These are phyloP conservation scores for Bryoerythrophyllum caledonicum DNA, from an alignment of 225 moss, liverwort and hornwort species.

Conservation along the genomic window DNA sequence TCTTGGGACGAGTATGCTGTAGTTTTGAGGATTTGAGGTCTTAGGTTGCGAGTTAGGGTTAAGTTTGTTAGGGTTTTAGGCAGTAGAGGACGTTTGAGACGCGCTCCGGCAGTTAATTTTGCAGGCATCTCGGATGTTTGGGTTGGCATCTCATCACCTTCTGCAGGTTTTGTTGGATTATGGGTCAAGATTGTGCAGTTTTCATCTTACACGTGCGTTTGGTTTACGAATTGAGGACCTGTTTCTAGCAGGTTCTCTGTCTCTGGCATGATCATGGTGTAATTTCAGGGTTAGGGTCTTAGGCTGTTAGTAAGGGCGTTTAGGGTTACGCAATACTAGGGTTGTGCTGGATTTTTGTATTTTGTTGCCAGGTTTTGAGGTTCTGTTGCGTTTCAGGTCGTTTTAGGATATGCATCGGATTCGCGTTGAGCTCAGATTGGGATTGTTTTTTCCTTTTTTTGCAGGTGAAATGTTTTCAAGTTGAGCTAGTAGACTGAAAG, in stretches of 20 bases:
- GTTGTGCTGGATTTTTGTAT: not conserved
- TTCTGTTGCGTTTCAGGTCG: not conserved
- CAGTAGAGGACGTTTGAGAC: not conserved
- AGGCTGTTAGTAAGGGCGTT: not conserved
- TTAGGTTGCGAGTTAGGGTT: not conserved
- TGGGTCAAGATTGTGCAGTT: not conserved
- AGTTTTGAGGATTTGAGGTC: not conserved
- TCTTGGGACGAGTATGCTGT: not conserved
- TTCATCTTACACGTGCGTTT: not conserved
- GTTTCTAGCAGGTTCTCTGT: not conserved
- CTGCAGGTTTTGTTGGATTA: not conserved
- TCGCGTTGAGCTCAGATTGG: no score
- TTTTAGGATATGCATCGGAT: not conserved
- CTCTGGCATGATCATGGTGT: not conserved
- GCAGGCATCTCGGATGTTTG: no score
- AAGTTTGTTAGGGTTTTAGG: not conserved
- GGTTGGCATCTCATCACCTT: not conserved
- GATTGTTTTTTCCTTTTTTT: no score
- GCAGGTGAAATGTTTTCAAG: no score
- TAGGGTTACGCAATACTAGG: not conserved
- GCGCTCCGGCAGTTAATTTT: no score
- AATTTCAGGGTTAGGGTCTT: not conserved
- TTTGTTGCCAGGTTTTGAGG: not conserved
- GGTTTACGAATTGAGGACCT: not conserved
- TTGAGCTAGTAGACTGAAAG: not conserved